These are phyloP conservation scores for Casuarina cunninghamiana DNA, from an alignment of 306 rosid genomes.

Conservation along the genomic window DNA sequence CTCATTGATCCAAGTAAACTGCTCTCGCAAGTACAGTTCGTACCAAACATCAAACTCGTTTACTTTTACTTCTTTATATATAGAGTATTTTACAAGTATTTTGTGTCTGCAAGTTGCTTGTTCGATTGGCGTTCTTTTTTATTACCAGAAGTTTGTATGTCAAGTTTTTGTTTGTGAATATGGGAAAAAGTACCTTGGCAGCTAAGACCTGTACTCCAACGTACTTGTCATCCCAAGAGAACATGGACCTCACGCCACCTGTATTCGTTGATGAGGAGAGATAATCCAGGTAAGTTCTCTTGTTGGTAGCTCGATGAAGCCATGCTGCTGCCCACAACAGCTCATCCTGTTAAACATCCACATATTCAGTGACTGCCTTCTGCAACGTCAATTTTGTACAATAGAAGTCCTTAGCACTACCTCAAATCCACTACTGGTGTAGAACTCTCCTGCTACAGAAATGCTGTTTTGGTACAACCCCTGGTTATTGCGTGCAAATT, in stretches of 20 bases:
- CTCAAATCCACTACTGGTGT: conserved; percentile 64
- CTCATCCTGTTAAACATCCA: conserved; percentile 43
- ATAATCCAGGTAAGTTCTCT: conserved; percentile 35
- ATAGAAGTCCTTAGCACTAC: conserved; percentile 17
- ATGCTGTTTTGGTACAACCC: conserved; percentile 49
- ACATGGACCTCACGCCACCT: conserved; percentile 47
- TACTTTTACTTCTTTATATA: too few species aligned
- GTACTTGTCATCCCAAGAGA: conserved; percentile 71
- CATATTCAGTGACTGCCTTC: background rate
- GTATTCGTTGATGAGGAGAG: conserved; percentile 3
- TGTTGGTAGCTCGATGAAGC: conserved; percentile 51
- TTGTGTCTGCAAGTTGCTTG: too few species aligned
- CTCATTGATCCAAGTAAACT: too few species aligned
- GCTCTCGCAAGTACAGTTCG: too few species aligned
- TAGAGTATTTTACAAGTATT: too few species aligned
- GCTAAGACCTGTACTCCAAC: conserved; percentile 49
- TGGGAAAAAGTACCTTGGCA: conserved; percentile 38
- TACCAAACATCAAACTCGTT: background rate
- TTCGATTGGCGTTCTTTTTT: too few species aligned
- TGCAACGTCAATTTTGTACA: background rate
- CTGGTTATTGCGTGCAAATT: conserved; percentile 37
- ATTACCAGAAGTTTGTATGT: too few species aligned
- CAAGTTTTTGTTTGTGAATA: background rate
- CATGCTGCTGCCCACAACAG: conserved; percentile 71
- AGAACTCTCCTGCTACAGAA: conserved; percentile 23